Conservation (phyloP, 1,284 basidiomycete species). For the Ustilago vetiveriae region DNA sequence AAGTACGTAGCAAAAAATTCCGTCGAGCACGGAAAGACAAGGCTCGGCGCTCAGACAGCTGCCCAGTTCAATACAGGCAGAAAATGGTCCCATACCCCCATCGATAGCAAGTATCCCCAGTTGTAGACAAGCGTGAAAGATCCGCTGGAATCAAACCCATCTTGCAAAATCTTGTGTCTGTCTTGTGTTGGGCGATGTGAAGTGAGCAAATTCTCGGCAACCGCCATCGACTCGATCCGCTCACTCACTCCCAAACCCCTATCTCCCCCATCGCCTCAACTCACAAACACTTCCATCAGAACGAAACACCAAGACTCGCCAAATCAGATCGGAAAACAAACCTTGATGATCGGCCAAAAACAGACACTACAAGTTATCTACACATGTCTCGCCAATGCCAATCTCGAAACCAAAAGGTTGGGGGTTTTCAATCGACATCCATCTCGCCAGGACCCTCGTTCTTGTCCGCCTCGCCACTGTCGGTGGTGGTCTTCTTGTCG, state of each 20-base stretch:
- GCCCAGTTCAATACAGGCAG: slow-evolving; percentile 26
- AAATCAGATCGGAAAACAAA: neutral
- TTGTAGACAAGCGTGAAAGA: slow-evolving; percentile 7
- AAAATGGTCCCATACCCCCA: slow-evolving; percentile 22
- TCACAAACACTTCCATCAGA: too few relatives aligned
- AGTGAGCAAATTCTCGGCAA: too few relatives aligned
- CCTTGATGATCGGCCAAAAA: neutral
- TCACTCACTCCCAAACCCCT: too few relatives aligned
- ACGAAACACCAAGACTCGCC: too few relatives aligned
- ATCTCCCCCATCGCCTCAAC: too few relatives aligned
- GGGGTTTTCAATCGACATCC: slow-evolving; percentile 58
- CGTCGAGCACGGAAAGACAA: neutral
- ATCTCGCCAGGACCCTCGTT: slow-evolving; percentile 56
- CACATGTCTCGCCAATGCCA: too few relatives aligned
- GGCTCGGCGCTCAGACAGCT: slow-evolving; percentile 21
- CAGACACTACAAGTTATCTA: too few relatives aligned
- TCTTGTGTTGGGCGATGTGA: too few relatives aligned
- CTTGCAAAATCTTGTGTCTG: too few relatives aligned
- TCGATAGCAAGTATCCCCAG: slow-evolving; percentile 18
- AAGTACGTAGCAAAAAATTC: slow-evolving; percentile 55
- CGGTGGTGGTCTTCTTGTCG: slow-evolving; percentile 2
- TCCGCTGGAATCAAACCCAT: too few relatives aligned
- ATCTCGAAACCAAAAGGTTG: neutral
- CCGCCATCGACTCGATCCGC: too few relatives aligned
- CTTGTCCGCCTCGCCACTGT: slow-evolving; percentile 24